Conservation (phyloP, 1,139 yeast genomes). For the Groenewaldozyma sp. region DNA sequence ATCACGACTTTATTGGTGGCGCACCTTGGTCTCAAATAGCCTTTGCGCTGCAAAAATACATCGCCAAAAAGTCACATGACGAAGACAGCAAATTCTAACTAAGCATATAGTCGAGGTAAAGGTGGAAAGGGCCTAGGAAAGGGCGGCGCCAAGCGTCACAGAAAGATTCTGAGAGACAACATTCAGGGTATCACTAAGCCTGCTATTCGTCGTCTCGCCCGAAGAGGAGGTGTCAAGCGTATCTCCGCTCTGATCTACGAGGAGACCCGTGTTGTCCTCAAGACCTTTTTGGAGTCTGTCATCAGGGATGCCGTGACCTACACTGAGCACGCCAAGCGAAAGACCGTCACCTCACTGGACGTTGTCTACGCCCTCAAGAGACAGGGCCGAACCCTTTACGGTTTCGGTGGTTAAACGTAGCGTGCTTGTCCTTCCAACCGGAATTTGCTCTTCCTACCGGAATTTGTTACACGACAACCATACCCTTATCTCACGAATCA, state of each 20-base stretch:
- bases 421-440: too few species aligned
- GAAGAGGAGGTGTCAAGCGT: constrained; percentile 99
- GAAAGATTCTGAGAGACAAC: constrained; percentile 99
- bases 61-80: not conserved
- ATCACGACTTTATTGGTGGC: too few species aligned
- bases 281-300: constrained; percentile 93
- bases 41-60: too few species aligned
- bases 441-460: too few species aligned
- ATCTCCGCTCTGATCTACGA: constrained; percentile 98
- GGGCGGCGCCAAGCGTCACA: constrained; percentile 99
- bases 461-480: too few species aligned
- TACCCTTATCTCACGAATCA: too few species aligned
- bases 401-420: constrained; percentile 99
- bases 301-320: constrained; percentile 99
- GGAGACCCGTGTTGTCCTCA: constrained; percentile 96
- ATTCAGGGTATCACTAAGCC: constrained; percentile 99
- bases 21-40: too few species aligned
- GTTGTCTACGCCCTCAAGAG: constrained; percentile 99
- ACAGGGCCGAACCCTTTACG: constrained; percentile 99
- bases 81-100: not conserved
- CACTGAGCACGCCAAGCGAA: constrained; percentile 99
- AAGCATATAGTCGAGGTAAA: constrained; percentile 57
- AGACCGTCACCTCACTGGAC: constrained; percentile 98
- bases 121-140: constrained; percentile 99
- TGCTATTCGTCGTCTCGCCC: constrained; percentile 99